Conservation (phyloP, 768 basidiomycete species). For the Mycena capillaripes region DNA sequence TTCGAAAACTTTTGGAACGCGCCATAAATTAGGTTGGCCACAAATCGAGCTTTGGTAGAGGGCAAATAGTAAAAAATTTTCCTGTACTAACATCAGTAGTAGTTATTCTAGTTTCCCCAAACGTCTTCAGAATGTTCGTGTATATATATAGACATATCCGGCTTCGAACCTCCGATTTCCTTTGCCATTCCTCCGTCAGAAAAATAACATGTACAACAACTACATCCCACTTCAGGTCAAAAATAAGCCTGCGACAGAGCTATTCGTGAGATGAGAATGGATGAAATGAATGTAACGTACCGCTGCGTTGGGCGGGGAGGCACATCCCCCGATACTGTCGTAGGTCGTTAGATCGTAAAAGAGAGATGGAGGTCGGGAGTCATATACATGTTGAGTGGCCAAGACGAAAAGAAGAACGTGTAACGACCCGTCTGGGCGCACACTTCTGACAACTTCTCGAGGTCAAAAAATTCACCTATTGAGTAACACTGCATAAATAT, state of each 20-base stretch:
- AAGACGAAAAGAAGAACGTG: slow-evolving; percentile 83
- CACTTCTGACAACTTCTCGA: slow-evolving; percentile 70
- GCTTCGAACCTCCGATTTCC: too few relatives aligned
- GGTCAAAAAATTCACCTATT: slow-evolving; percentile 79
- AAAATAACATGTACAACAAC: not conserved
- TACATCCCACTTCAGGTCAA: not conserved
- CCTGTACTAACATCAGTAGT: too few relatives aligned
- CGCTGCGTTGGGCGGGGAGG: slow-evolving; percentile 33
- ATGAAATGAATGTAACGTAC: slow-evolving; percentile 13
- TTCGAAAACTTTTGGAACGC: too few relatives aligned
- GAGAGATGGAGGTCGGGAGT: not conserved
- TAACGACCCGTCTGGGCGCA: slow-evolving; percentile 73
- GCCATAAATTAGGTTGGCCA: too few relatives aligned
- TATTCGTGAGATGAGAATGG: not conserved
- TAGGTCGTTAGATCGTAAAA: not conserved
- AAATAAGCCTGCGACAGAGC: slow-evolving; percentile 22
- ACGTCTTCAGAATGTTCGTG: too few relatives aligned
- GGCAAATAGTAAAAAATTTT: too few relatives aligned
- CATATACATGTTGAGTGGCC: slow-evolving; percentile 79
- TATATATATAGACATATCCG: too few relatives aligned
- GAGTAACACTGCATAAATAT: not conserved
- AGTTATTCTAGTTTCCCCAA: too few relatives aligned
- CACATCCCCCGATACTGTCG: slow-evolving; percentile 33
- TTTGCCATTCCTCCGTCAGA: too few relatives aligned
- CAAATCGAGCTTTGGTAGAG: too few relatives aligned